Evolutionary conservation across 768 basidiomycete species (phyloP), one percentile per base, ranked within the genome.

Genomic region (Lyophyllum decastes): DNA sequence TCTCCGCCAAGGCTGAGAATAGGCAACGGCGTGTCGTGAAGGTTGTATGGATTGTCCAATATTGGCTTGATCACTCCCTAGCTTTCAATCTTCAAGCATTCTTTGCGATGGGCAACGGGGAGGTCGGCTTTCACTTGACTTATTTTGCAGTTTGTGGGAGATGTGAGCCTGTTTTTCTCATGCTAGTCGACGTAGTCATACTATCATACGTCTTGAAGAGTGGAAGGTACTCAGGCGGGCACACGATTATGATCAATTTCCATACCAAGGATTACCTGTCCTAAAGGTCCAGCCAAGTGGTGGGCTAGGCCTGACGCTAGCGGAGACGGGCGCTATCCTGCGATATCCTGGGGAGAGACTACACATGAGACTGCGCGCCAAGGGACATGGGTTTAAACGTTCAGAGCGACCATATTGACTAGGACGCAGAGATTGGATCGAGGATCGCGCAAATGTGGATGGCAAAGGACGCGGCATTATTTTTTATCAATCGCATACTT

Each of bases 391-490:
- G 22, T 47, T 27, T 47, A 26, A 7, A 7, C 24, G 24, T 5
- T 26, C 26, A 3, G 35, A 38, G 35, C 14, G 17, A 30, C 9
- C 47, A 10, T 17, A 19, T 10, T 17, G 27, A 48, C 9, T 27
- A 8, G 26, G 9, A n/a, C 11, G 22, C 22, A 12, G 11, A 22
- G 44, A 16, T 8, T 30, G 26, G 25, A 8, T 19, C 47, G 47
- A 48, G n/a, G 26, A 48, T 19, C 47, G 47, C 14, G 46, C 46
- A 27, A 26, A 48, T 48, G 47, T 51, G 34, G 33, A 41, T 25
- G 49, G 49, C 33, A 38, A 38, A 50, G 25, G 49, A 38, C 19
- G 49, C 51, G 43, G 38, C 51, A 43, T 8, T 52, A n/a, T 41
- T 27, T 43, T 52, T 27, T 17, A 22, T 41, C 51, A 12, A 41